Evolutionary conservation across 352 stramenopile species (phyloP).

Genomic region (Pythium phragmitis): DNA sequence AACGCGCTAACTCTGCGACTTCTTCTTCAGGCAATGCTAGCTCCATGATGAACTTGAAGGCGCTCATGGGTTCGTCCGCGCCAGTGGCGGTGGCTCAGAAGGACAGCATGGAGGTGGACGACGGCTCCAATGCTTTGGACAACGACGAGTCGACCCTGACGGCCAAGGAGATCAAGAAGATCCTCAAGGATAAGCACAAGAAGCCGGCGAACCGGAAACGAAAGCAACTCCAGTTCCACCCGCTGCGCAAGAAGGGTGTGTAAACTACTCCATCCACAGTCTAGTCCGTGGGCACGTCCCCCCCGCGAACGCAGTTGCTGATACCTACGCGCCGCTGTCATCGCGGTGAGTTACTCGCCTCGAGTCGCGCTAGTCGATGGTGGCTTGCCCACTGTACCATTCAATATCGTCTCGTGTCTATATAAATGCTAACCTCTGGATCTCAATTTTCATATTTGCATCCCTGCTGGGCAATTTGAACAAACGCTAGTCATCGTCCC

Average conservation of each 20-base stretch:
- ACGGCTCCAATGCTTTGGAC: conserved; percentile 38
- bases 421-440: conserved; percentile 24
- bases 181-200: conserved; percentile 65
- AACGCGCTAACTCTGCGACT: neutral
- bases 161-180: conserved; percentile 68
- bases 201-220: conserved; percentile 53
- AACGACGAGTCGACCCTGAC: conserved; percentile 29
- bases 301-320: too few relatives aligned
- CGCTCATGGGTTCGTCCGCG: conserved; percentile 65
- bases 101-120: conserved; percentile 44
- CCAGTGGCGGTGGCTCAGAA: conserved; percentile 37
- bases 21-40: conserved; percentile 31
- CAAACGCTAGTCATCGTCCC: conserved; percentile 36
- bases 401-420: conserved; percentile 25
- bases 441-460: too few relatives aligned
- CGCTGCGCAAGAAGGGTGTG: conserved; percentile 85
- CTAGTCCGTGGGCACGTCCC: too few relatives aligned
- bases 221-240: conserved; percentile 88
- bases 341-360: too few relatives aligned
- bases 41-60: conserved; percentile 66
- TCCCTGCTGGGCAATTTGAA: too few relatives aligned
- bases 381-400: conserved; percentile 18
- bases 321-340: too few relatives aligned
- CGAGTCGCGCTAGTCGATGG: neutral
- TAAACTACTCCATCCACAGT: conserved; percentile 31